These are phyloP conservation scores for Cephaloascus fragrans DNA, from an alignment of 805 yeast genomes.

Conservation along the genomic window DNA sequence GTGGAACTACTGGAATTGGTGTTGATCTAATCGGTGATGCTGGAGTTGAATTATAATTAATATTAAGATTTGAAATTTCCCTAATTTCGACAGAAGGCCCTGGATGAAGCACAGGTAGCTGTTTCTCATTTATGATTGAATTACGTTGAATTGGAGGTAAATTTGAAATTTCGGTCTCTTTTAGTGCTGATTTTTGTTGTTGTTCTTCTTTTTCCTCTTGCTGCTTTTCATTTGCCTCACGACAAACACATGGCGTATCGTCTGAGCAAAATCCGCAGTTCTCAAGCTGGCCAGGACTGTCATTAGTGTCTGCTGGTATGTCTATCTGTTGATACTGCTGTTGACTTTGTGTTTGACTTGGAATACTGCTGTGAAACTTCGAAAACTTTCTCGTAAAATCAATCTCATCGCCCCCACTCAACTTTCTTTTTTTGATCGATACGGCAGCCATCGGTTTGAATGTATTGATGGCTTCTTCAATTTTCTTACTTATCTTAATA, in stretches of 20 bases:
- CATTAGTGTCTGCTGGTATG: conserved; percentile 1
- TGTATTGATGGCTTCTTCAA: conserved; percentile 23
- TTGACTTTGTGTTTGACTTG: conserved; percentile 5
- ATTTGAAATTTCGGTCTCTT: conserved; percentile 7
- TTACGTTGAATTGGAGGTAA: conserved; percentile 32
- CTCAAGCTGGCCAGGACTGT: conserved; percentile 22
- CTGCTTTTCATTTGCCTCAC: conserved; percentile 56
- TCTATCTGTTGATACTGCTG: conserved; percentile 1
- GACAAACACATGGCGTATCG: conserved; percentile 85
- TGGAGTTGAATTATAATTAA: neutral
- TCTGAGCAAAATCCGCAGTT: conserved; percentile 93
- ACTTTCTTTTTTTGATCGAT: conserved; percentile 33
- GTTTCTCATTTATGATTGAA: conserved; percentile 20
- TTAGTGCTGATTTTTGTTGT: neutral
- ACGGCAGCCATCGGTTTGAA: conserved; percentile 63
- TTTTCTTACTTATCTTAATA: conserved; percentile 15
- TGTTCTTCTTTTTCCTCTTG: conserved; percentile 2
- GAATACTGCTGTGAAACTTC: conserved; percentile 5
- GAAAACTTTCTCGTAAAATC: conserved; percentile 46
- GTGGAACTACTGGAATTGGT: conserved; percentile 4
- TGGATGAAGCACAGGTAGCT: conserved; percentile 53
- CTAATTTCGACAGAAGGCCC: conserved; percentile 50
- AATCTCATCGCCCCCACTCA: conserved; percentile 26
- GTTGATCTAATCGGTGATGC: neutral
- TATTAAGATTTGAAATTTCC: conserved; percentile 23